phyloP scores from a whole-genome alignment of 2,329 filamentous ascomycete species.

The Aureobasidium uvarum region DNA sequence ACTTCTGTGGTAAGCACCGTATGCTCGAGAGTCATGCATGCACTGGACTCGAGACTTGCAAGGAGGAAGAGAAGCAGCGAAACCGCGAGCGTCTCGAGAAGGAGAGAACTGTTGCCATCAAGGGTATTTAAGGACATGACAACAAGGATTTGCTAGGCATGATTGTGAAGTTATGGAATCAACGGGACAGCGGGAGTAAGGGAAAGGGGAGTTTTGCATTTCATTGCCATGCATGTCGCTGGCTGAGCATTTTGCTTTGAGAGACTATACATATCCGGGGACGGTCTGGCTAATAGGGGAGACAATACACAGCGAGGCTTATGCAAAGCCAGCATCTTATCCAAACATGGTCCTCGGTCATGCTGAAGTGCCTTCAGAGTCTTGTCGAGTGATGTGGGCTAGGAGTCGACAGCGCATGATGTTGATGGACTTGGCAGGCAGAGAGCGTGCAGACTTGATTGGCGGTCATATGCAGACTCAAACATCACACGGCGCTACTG shows the following conservation, averaged over 20 bases:
- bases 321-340: background rate
- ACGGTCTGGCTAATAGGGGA: slow-evolving; percentile 8
- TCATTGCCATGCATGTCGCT: slow-evolving; percentile 1
- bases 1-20: slow-evolving; percentile 93
- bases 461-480: background rate
- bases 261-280: slow-evolving; percentile 14
- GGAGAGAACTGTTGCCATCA: slow-evolving; percentile 91
- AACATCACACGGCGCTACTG: slow-evolving; percentile 1
- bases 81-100: slow-evolving; percentile 90
- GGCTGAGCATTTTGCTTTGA: slow-evolving; percentile 4
- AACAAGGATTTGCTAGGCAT: background rate
- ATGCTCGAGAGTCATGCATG: slow-evolving; percentile 94
- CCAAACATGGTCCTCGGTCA: background rate
- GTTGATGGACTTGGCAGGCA: slow-evolving; percentile 4
- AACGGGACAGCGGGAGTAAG: background rate
- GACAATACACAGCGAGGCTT: slow-evolving; percentile 10
- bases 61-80: slow-evolving; percentile 92
- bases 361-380: background rate
- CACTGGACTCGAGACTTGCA: slow-evolving; percentile 89
- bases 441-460: slow-evolving; percentile 25
- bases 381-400: no score
- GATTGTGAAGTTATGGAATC: background rate
- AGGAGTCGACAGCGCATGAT: background rate
- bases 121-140: slow-evolving; percentile 63
- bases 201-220: background rate